Evolutionary conservation across 257 asterid genomes (phyloP).

Genomic region (Anisodus acutangulus): DNA sequence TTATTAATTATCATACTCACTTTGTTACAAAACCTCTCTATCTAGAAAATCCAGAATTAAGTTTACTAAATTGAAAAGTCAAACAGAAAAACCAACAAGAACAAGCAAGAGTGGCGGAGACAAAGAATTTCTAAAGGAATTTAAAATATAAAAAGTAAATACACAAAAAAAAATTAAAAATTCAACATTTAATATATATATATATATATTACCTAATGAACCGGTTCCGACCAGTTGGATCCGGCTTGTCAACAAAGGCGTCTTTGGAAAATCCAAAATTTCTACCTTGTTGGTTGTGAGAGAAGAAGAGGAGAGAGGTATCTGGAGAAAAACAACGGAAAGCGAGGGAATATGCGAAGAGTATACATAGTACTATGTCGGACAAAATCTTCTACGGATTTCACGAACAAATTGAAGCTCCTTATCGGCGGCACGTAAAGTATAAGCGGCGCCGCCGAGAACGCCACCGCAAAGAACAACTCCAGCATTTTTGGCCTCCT

Average conservation of each 20-base stretch:
- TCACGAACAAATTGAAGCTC: slow-evolving; percentile 43
- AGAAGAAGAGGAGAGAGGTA: not conserved
- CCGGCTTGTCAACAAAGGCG: not conserved
- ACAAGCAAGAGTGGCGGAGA: too few species aligned
- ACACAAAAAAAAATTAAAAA: too few species aligned
- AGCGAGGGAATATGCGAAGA: slow-evolving; percentile 31
- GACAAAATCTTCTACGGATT: slow-evolving; percentile 38
- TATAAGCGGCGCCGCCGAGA: slow-evolving; percentile 48
- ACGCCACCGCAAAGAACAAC: slow-evolving; percentile 44
- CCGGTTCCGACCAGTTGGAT: too few species aligned
- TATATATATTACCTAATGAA: too few species aligned
- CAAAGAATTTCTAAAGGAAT: too few species aligned
- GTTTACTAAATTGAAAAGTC: not conserved
- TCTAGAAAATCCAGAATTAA: not conserved
- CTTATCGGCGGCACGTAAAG: slow-evolving; percentile 47
- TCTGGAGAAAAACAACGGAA: slow-evolving; percentile 34
- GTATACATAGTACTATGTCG: slow-evolving; percentile 34
- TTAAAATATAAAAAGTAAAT: too few species aligned
- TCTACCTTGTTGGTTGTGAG: not conserved
- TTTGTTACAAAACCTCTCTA: not conserved
- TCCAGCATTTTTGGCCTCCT: slow-evolving; percentile 33
- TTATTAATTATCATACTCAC: too few species aligned
- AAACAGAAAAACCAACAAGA: too few species aligned
- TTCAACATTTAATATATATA: too few species aligned
- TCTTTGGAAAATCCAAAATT: not conserved